These are phyloP conservation scores for Gremmenia infestans DNA, from an alignment of 2,329 filamentous ascomycete species.

Conservation along the genomic window DNA sequence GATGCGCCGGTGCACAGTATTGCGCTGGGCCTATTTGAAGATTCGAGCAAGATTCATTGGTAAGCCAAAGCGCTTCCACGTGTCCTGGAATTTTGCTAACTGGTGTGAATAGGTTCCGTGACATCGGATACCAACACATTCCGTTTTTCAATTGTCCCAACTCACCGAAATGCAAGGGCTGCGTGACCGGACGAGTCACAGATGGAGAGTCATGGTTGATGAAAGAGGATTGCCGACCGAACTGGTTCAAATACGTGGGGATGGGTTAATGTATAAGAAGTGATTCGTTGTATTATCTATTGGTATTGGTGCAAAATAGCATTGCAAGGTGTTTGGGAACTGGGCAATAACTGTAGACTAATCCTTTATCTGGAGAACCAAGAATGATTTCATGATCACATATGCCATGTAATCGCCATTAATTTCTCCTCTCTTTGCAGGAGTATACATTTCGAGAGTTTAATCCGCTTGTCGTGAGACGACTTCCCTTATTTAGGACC, in stretches of 20 bases:
- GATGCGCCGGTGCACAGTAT: conserved; percentile 97
- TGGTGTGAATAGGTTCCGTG: conserved; percentile 72
- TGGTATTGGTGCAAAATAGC: conserved; percentile 1
- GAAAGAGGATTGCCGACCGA: conserved; percentile 88
- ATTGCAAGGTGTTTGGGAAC: conserved; percentile 17
- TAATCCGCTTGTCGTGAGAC: too few species aligned
- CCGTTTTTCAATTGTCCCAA: conserved; percentile 99
- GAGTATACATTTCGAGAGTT: too few species aligned
- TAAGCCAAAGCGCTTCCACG: conserved; percentile 39
- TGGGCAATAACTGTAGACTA: conserved; percentile 4
- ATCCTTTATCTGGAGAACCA: not conserved
- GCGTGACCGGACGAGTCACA: conserved; percentile 80
- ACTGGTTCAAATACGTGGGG: conserved; percentile 95
- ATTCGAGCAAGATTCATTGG: conserved; percentile 89
- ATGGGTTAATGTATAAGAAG: conserved; percentile 51
- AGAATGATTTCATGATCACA: not conserved
- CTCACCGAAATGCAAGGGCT: conserved; percentile 86
- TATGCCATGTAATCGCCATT: not conserved
- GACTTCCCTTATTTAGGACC: too few species aligned
- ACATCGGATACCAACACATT: conserved; percentile 97
- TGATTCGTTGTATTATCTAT: not conserved
- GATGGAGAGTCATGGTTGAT: conserved; percentile 82
- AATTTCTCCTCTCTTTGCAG: not conserved
- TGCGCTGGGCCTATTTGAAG: conserved; percentile 86
- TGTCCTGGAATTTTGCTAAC: conserved; percentile 1